Base-by-base conservation (phyloP, 768 basidiomycete species). In the Artomyces pyxidatus region DNA sequence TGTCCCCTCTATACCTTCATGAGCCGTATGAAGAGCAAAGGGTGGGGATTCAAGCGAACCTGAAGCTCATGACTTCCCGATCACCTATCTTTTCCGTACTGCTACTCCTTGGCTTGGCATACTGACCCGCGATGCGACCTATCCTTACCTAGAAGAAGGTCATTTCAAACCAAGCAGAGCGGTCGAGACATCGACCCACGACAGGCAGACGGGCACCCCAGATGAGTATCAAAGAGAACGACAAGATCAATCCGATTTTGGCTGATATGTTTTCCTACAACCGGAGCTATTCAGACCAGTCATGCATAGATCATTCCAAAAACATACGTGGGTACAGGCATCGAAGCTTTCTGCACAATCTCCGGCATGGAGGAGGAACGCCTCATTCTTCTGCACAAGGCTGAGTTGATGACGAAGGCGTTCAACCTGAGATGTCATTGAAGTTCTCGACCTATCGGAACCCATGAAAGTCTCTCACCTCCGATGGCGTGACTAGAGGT, bases 261-360 rank as follows among this genome's bases (percentile, higher is more conserved):
- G 82, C 78, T 29, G 88, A 80, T 53, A 95, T 89, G 57, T 90
- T 88, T 68, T 89, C 80, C 88, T 91, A 57, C 16, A 32, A 38
- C 29, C n/a, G 9, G 25, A 7, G 14, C 27, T 2, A 4, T 5
- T 8, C 8, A 19, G 23, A n/a, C 39, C 41, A 37, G 21, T 32
- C 17, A 21, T 27, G 12, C 29, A 48, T 37, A 6, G 37, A 28
- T 43, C 12, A 28, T 21, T 0, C 29, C 25, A 25, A 25, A n/a
- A 32, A 71, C 77, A 58, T 61, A 89, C 88, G 53, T 89, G 80
- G 0, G 88, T 91, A 63, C 90, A 93, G 0, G 89, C 90, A 58
- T 88, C 85, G 59, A 95, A 94, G 63, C 88, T 86, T 65, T 94
- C 90, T n/a, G 91, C 93, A 59, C 96, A 99, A 61, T 99, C 96